Base-by-base conservation (phyloP, 2,329 filamentous ascomycete species). In the Fusarium nodosum region DNA sequence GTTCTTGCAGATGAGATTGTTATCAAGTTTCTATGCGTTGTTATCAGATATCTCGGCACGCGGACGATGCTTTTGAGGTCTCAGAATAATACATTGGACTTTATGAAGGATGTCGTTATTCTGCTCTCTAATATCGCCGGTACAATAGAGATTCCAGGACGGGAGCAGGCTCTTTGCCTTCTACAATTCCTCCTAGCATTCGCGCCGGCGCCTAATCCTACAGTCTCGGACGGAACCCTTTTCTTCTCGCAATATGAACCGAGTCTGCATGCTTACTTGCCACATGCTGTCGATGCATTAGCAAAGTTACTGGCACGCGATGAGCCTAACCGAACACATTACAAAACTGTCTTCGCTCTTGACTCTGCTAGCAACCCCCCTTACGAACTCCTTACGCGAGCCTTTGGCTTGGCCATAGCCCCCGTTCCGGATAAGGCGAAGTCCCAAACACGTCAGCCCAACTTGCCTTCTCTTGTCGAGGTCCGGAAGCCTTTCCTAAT, bases 71-170 rank as follows among this genome's bases (percentile, higher is more conserved):
- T 98, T 31, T 82, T 98, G 42, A 89, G 93, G 39, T 93, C 90
- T 5, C 87, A 96, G 70, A 85, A 87, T 75, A 97, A 97, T 79
- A 96, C 92, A 1, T 83, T 97, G 70, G 96, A 99, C 79, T 95
- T 98, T 74, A 97, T 97, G 93, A 99, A 99, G 81, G 96, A 99
- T 78, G 84, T 94, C 31, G 88, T 98, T 60, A 91, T 93, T 18
- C 89, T 97, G 71, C 84, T 99, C 56, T 97, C 95, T 59, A 98
- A 99, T 78, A 88, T 97, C 48, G 90, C 94, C 10, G 89, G 92
- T 47, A 87, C 88, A 12, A 87, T 98, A 54, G 91, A 95, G 75
- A 84, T 99, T 39, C 91, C 94, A 2, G 91, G 91, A 22, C 90
- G 92, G 67, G 94, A 98, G 76, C 94, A 98, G 77, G 94, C 94